A percentile compares a stretch with the other conserved stretches of the same genome.
Evolutionary conservation across 2,329 filamentous ascomycete genomes (phyloP).

Genomic region (Tolypocladium inflatum): DNA sequence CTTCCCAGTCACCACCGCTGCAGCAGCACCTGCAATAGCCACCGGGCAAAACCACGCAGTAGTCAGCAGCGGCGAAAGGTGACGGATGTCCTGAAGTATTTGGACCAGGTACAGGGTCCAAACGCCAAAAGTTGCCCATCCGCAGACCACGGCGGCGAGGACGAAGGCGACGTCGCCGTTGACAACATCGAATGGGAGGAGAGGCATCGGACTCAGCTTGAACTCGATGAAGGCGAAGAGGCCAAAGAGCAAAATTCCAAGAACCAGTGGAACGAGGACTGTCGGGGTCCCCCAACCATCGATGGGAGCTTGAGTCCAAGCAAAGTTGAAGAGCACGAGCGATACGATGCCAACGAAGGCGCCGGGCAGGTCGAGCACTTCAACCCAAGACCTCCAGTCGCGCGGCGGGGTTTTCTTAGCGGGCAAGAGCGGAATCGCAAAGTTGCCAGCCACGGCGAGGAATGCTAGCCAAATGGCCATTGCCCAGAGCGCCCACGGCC

Average conservation of each 20-base stretch:
- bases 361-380: constrained; percentile 29
- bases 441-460: constrained; percentile 19
- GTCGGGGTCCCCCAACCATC: constrained; percentile 49
- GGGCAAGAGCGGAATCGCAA: constrained; percentile 24
- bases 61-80: constrained; percentile 31
- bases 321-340: constrained; percentile 55
- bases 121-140: constrained; percentile 45
- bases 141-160: constrained; percentile 41
- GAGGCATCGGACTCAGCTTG: constrained; percentile 34
- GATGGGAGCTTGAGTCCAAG: constrained; percentile 55
- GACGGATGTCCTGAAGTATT: constrained; percentile 34
- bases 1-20: constrained; percentile 33
- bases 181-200: constrained; percentile 45
- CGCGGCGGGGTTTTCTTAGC: constrained; percentile 6
- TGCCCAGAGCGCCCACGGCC: constrained; percentile 39
- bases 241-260: constrained; percentile 43
- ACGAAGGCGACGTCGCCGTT: constrained; percentile 43
- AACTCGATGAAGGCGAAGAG: constrained; percentile 49
- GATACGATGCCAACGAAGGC: constrained; percentile 38
- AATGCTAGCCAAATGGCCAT: constrained; percentile 24
- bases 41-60: constrained; percentile 35
- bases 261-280: constrained; percentile 45
- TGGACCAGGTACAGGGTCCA: constrained; percentile 43
- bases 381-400: constrained; percentile 10
- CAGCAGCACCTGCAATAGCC: constrained; percentile 31